Evolutionary conservation across 2,329 filamentous ascomycete species (phyloP).

Genomic region (Thelonectria discophora): DNA sequence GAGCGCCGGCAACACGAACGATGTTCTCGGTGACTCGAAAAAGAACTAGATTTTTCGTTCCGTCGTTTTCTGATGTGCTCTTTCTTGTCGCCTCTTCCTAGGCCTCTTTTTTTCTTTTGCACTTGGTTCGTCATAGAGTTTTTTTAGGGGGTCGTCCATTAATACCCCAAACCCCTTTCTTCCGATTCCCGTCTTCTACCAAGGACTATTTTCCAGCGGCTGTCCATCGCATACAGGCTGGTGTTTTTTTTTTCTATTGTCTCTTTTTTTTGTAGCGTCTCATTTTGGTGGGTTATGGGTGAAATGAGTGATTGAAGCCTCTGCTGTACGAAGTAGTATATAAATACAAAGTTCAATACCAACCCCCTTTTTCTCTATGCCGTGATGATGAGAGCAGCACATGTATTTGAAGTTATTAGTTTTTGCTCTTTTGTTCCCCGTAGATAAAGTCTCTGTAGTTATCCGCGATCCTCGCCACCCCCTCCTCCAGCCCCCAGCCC

Average conservation of each 20-base stretch:
- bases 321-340: conserved; percentile 23
- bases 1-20: conserved; percentile 32
- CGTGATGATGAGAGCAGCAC: too few species aligned
- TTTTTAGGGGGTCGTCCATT: conserved; percentile 23
- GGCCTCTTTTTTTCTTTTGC: conserved; percentile 12
- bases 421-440: conserved; percentile 52
- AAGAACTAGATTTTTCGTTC: conserved; percentile 27
- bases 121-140: conserved; percentile 20
- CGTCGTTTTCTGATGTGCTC: conserved; percentile 12
- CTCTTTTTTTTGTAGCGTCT: conserved; percentile 22
- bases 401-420: neutral
- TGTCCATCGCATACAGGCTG: conserved; percentile 20
- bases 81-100: conserved; percentile 16
- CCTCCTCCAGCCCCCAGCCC: conserved; percentile 78
- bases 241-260: conserved; percentile 23
- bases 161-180: conserved; percentile 17
- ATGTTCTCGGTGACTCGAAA: conserved; percentile 39
- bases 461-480: conserved; percentile 69
- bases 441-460: conserved; percentile 86
- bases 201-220: neutral
- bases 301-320: conserved; percentile 20
- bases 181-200: neutral
- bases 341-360: conserved; percentile 31
- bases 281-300: conserved; percentile 23
- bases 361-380: conserved; percentile 14